Conservation (phyloP, 345 rosid genomes). For the Combretum micranthum region DNA sequence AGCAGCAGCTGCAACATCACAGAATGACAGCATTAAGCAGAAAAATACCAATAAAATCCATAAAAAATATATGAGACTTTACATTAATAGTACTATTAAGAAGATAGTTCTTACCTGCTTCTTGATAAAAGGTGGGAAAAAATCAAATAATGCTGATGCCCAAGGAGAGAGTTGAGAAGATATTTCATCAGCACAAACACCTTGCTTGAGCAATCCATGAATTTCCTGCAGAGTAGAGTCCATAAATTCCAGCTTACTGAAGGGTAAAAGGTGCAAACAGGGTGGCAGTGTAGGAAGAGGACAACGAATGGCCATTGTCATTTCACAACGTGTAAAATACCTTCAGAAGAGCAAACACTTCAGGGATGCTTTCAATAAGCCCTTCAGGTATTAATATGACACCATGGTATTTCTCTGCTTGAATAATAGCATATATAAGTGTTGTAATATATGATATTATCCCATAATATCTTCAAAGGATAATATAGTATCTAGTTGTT, state of each 20-base stretch:
- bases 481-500: too few species aligned
- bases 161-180: constrained; percentile 93
- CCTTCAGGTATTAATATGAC: constrained; percentile 98
- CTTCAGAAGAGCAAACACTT: constrained; percentile 89
- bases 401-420: constrained; percentile 83
- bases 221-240: constrained; percentile 50
- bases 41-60: background rate
- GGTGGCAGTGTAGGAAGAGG: too few species aligned
- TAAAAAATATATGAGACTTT: too few species aligned
- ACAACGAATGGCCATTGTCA: too few species aligned
- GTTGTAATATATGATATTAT: too few species aligned
- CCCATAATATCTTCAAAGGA: too few species aligned
- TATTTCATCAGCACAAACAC: constrained; percentile 61
- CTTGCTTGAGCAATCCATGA: constrained; percentile 63
- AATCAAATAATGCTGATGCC: constrained; percentile 92
- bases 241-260: constrained; percentile 40
- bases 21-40: constrained; percentile 17
- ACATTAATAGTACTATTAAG: background rate
- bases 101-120: constrained; percentile 49
- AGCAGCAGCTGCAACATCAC: constrained; percentile 71
- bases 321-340: constrained; percentile 20
- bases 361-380: constrained; percentile 93
- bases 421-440: constrained; percentile 12
- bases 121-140: constrained; percentile 83
- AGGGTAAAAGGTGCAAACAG: too few species aligned